Evolutionary conservation across 805 yeast species (phyloP), one percentile per base, ranked within the genome.

Genomic region (Pichia gijzeniarum): DNA sequence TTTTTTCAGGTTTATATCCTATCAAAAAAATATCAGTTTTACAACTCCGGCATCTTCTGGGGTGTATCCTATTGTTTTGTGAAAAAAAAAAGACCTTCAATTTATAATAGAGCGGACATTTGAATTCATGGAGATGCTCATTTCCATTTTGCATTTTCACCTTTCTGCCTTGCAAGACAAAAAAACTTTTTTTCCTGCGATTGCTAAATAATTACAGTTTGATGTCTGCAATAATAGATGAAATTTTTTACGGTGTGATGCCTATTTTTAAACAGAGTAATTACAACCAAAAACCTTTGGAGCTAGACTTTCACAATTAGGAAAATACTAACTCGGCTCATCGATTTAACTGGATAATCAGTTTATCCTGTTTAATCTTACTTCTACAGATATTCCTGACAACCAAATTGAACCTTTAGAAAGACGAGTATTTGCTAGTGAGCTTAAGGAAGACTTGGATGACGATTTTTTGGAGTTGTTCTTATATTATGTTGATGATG

Each of bases 321-420:
- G 18, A 34, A 21, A 12, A 27, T 44, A 38, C 47, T 44, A 44
- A 44, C 47, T 30, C 38, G 47, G 47, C 47, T 44, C 47, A 44
- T 28, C 36, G 5, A 9, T 34, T 44, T 38, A 16, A 8, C 25
- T n/a, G n/a, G n/a, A n/a, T n/a, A n/a, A 18, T 38, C n/a, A 27
- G 10, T 20, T 18, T 38, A 25, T 38, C 20, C 13, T 25, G 34
- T 25, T 25, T 10, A 7, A 25, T 25, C 10, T 25, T 25, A 10
- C 6, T 25, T 25, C 10, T 25, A 25, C 28, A 25, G 28, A 6
- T 25, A 7, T 25, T 6, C 10, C 28, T 25, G 28, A 10, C 28
- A 7, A 25, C 28, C 6, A 7, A 25, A 25, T 6, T 25, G 28
- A 25, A 7, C 6, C n/a, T n/a, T n/a, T n/a, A n/a, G n/a, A n/a